Evolutionary conservation across 2,329 filamentous ascomycete species (phyloP), one percentile per base, ranked within the genome.

Genomic region (Colletotrichum neosansevieriae): DNA sequence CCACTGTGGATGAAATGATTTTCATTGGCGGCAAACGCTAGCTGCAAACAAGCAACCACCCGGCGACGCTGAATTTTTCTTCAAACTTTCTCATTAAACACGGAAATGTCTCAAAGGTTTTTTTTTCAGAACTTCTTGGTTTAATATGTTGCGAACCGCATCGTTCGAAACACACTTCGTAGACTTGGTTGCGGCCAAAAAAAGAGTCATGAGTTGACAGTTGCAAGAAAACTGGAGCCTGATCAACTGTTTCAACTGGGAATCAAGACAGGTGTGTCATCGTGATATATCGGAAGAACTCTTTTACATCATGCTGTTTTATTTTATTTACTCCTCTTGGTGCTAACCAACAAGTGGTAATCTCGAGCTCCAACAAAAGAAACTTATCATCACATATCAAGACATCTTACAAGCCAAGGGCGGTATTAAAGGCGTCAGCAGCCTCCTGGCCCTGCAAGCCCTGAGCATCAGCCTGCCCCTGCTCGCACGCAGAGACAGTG

Each of bases 351-450:
- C 21, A 38, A 24, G 24, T 15, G 21, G n/a, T 6, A n/a, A 17
- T 45, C 6, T 13, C 11, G 32, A 61, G 53, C 47, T 51, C 36
- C 24, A 0, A 51, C 19, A 53, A 36, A 61, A 2, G 2, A 58
- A 40, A 36, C 11, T 10, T 24, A 34, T 34, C 60, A 54, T 24
- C 13, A 40, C 3, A 9, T 24, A 24, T 24, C 64, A 2, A 6
- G 24, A 21, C 10, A 42, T 34, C 54, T 17, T 44, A 70, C 9
- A 70, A 9, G 1, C 69, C 69, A 4, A 71, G 54, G 34, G 67
- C 67, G 11, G 67, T 51, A 64, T 75, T 75, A 59, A 75, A 75
- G 21, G 69, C 70, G 53, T 75, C 72, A 15, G 74, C 73, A n/a
- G 74, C 74, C 36, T 66, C 63, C 63, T 73, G 70, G 29, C 72